phyloP scores from a whole-genome alignment of 257 asterid species.

The Parsonsia alboflavescens region DNA sequence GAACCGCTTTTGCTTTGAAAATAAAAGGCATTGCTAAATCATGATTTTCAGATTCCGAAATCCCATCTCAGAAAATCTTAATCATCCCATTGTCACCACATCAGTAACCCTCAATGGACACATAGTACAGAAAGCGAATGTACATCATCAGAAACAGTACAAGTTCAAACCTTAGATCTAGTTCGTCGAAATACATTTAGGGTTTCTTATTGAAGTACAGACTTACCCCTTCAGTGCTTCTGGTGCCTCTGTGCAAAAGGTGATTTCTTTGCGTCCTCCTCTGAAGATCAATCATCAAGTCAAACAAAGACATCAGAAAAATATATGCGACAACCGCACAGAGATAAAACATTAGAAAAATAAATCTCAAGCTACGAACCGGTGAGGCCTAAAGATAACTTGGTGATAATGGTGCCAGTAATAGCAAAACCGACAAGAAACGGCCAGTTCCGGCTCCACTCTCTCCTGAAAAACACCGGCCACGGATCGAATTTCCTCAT shows the following conservation, averaged over 20 bases:
- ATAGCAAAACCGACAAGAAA: constrained; percentile 38
- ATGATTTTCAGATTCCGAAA: not conserved
- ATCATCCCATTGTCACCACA: not conserved
- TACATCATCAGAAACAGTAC: not conserved
- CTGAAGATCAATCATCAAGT: constrained; percentile 16
- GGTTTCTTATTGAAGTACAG: not conserved
- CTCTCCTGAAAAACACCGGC: constrained; percentile 35
- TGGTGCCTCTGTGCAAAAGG: constrained; percentile 34
- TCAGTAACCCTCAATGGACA: not conserved
- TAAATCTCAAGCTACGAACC: constrained; percentile 17
- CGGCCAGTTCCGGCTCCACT: constrained; percentile 32
- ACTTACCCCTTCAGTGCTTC: constrained; percentile 23
- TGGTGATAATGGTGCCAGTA: constrained; percentile 32
- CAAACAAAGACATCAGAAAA: not conserved
- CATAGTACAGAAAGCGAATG: not conserved
- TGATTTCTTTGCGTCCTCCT: constrained; percentile 38
- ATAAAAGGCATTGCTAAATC: not conserved
- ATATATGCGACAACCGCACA: not conserved
- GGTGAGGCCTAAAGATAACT: constrained; percentile 30
- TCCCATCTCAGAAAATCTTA: not conserved
- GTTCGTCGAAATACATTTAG: not conserved
- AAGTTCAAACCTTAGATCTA: not conserved
- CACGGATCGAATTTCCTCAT: constrained; percentile 37
- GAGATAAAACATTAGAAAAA: not conserved
- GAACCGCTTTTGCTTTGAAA: not conserved